A percentile compares a stretch with the other conserved stretches of the same genome.
Conservation (phyloP, 1,139 yeast genomes). For the Yamadazyma taylorii region DNA sequence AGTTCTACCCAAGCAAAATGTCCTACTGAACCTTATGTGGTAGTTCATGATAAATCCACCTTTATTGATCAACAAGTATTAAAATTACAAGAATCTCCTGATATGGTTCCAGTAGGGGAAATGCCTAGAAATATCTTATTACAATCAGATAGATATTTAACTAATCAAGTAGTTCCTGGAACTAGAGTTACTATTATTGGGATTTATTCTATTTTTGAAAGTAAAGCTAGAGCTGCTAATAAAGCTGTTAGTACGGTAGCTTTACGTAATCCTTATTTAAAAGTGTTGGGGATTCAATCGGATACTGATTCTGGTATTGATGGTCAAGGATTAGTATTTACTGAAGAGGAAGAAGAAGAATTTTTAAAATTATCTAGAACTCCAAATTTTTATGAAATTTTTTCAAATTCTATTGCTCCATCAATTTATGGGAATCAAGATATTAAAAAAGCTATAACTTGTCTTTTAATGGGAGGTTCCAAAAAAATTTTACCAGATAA, state of each 20-base stretch:
- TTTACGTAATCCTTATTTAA: constrained; percentile 87
- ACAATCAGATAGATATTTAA: constrained; percentile 85
- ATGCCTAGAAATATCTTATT: constrained; percentile 93
- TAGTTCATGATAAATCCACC: constrained; percentile 88
- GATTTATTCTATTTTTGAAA: constrained; percentile 85
- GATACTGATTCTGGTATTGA: constrained; percentile 73
- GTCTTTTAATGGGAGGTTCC: constrained; percentile 92
- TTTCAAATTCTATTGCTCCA: constrained; percentile 93
- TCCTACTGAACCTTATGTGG: constrained; percentile 88
- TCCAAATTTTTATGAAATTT: constrained; percentile 80
- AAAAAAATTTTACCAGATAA: constrained; percentile 92
- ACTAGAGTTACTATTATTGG: constrained; percentile 91
- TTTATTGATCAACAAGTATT: constrained; percentile 94
- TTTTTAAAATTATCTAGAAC: constrained; percentile 76
- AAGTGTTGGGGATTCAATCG: constrained; percentile 82
- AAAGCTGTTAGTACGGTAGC: constrained; percentile 60
- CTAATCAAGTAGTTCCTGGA: constrained; percentile 93
- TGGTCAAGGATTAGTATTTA: constrained; percentile 64
- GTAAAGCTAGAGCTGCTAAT: constrained; percentile 45
- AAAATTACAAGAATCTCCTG: constrained; percentile 94
- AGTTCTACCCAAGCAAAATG: constrained; percentile 61
- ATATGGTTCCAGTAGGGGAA: constrained; percentile 98
- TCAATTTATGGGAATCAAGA: constrained; percentile 93
- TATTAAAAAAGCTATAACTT: constrained; percentile 89
- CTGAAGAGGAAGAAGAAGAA: constrained; percentile 93